Base-by-base conservation (phyloP, 768 basidiomycete genomes). In the Psilocybe azurescens region DNA sequence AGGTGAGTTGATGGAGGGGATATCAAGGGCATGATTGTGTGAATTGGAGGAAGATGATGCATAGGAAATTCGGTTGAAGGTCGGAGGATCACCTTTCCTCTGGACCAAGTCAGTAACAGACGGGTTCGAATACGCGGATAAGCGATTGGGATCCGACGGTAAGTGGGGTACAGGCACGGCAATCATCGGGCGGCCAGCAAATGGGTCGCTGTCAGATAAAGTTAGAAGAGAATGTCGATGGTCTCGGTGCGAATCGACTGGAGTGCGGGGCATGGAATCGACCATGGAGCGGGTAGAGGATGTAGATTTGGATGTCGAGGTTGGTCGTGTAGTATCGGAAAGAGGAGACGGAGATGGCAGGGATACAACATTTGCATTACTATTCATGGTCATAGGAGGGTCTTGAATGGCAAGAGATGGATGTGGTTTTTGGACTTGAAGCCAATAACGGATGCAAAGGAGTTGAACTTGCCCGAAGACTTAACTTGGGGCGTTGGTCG, bases 141-240 rank as follows among this genome's bases (percentile, higher is more conserved):
- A 75, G 59, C 81, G 80, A 68, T 76, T 82, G 20, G 76, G 79
- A 65, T 84, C 83, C 48, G 73, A 67, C 63, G 77, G 75, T 73
- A 71, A 73, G 70, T 70, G 81, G 58, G 71, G 77, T 63, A 77
- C 65, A 60, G 76, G 65, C 20, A 62, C 65, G 24, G 66, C 56
- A 48, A 82, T 65, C 24, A 83, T 70, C 47, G 78, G 77, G 48
- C 79, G 78, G 18, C 83, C 79, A 29, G 85, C 86, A 67, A 90
- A 89, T 5, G 89, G 89, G 75, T 90, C 88, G 6, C 77, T 61
- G 66, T 90, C 89, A 9, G 86, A 85, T 24, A 88, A 78, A 3
- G 88, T 88, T 56, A 89, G 70, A 58, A 90, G 74, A 2, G 89
- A 89, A 44, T 82, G 79, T 46, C 82, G 78, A 41, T 66, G 58